Base-by-base conservation (phyloP, 495 filamentous ascomycete species). In the Trichoderma gamsii region DNA sequence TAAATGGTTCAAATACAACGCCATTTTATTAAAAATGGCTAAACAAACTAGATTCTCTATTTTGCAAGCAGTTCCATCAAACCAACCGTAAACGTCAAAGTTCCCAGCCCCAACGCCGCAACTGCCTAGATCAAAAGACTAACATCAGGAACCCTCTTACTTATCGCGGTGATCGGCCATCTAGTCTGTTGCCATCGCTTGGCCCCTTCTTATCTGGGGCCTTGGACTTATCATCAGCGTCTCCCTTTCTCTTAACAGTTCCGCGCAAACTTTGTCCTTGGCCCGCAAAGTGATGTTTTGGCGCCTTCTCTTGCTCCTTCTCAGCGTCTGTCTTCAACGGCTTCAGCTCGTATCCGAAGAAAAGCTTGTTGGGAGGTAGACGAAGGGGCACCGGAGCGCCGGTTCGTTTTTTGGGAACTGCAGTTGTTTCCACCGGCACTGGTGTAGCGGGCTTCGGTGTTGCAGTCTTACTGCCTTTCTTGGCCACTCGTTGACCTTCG, bases 341-440 rank as follows among this genome's bases (percentile, higher is more conserved):
- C 73, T 89, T 94, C 75, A 97, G 84, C 69, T 95, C 88, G 73
- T 98, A 99, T 13, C 95, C 95, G 71, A 99, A 95, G 80, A 99
- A 99, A 8, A 99, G 81, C 74, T 97, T 94, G 68, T 94, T 93
- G 0, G 89, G 90, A 2, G 92, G 87, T 65, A 99, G 78, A 25
- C 95, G 86, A 11, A 99, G 82, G 3, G 95, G 95, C 73, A 94
- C 90, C 0, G 94, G 93, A 3, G 93, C 84, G 73, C 95, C 93
- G 21, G 79, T 88, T 63, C 84, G 78, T 49, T 87, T 77, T 46
- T 78, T 76, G 4, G 81, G 77, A 15, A 72, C 71, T 0, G 70
- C 69, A 0, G 86, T 83, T 3, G 88, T 89, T 18, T 82, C 73
- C 2, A 90, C 90, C 1, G 89, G 87, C 4, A 91, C 86, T 0